These are phyloP conservation scores for Talaromyces sp. DNA, from an alignment of 2,329 filamentous ascomycete genomes.

Conservation along the genomic window DNA sequence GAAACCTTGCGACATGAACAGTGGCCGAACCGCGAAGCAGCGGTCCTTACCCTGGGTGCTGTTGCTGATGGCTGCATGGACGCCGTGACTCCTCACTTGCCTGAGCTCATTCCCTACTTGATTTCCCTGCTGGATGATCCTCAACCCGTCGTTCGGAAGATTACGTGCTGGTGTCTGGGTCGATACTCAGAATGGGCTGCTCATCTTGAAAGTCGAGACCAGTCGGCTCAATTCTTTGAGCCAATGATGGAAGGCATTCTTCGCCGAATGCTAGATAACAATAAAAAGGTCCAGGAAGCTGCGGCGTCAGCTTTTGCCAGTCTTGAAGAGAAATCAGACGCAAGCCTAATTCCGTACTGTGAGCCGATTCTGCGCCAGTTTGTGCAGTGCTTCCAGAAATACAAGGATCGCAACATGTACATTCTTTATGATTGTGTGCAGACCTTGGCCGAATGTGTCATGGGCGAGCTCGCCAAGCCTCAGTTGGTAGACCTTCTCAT, in stretches of 20 bases:
- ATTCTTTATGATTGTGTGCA: slow-evolving; percentile 98
- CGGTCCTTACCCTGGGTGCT: slow-evolving; percentile 87
- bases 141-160: slow-evolving; percentile 88
- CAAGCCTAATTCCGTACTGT: slow-evolving; percentile 75
- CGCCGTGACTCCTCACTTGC: slow-evolving; percentile 82
- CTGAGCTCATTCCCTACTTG: slow-evolving; percentile 83
- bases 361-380: slow-evolving; percentile 87
- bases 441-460: slow-evolving; percentile 88
- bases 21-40: slow-evolving; percentile 90
- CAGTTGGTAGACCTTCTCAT: slow-evolving; percentile 81
- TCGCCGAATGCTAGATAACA: slow-evolving; percentile 88
- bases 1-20: slow-evolving; percentile 81
- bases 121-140: slow-evolving; percentile 76
- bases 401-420: slow-evolving; percentile 99
- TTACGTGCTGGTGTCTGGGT: slow-evolving; percentile 95
- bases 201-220: slow-evolving; percentile 58
- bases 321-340: slow-evolving; percentile 86
- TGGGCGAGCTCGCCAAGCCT: slow-evolving; percentile 70
- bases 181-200: slow-evolving; percentile 92
- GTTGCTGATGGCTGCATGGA: slow-evolving; percentile 93
- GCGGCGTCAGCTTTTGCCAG: slow-evolving; percentile 94
- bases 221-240: slow-evolving; percentile 76
- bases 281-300: slow-evolving; percentile 97
- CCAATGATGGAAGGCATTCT: slow-evolving; percentile 97
- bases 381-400: slow-evolving; percentile 83